Evolutionary conservation across 768 basidiomycete genomes (phyloP).

Genomic region (Tremella mesenterica): DNA sequence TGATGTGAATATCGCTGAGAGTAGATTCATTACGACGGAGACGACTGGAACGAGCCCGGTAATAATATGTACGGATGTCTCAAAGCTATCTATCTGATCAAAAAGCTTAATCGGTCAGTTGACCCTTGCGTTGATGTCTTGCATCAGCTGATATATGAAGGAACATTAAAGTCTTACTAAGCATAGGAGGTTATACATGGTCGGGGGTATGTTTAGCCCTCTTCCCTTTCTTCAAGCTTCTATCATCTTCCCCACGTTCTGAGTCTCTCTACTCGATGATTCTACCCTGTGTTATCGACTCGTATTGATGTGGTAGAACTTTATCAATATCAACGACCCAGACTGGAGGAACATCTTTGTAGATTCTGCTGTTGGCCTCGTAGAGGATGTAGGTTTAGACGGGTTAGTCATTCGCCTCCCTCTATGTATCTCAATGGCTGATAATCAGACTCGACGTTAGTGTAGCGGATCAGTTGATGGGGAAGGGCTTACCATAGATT

Average conservation of each 20-base stretch:
- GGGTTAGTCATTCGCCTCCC: slow-evolving; percentile 47
- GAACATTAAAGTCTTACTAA: slow-evolving; percentile 57
- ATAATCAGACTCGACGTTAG: slow-evolving; percentile 17
- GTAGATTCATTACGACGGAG: slow-evolving; percentile 86
- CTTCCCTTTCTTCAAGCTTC: neutral
- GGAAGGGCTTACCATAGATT: slow-evolving; percentile 26
- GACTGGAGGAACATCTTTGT: slow-evolving; percentile 66
- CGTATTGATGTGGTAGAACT: too few species aligned
- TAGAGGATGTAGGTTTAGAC: slow-evolving; percentile 88
- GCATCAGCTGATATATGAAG: slow-evolving; percentile 14
- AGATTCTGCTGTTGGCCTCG: slow-evolving; percentile 61
- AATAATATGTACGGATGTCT: slow-evolving; percentile 91
- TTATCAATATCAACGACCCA: slow-evolving; percentile 66
- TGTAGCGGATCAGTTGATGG: neutral
- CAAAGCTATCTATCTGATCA: slow-evolving; percentile 83
- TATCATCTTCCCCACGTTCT: neutral
- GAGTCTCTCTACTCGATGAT: too few species aligned
- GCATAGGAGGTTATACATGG: slow-evolving; percentile 74
- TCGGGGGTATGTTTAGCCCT: slow-evolving; percentile 14
- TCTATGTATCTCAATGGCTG: neutral
- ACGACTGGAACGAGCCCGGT: slow-evolving; percentile 87
- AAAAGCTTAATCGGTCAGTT: slow-evolving; percentile 63
- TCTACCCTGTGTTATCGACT: too few species aligned
- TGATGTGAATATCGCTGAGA: neutral
- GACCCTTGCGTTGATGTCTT: neutral